These are phyloP conservation scores for Jimgerdemannia flammicorona DNA, from an alignment of 192 early-diverging fungal genomes.

Conservation along the genomic window DNA sequence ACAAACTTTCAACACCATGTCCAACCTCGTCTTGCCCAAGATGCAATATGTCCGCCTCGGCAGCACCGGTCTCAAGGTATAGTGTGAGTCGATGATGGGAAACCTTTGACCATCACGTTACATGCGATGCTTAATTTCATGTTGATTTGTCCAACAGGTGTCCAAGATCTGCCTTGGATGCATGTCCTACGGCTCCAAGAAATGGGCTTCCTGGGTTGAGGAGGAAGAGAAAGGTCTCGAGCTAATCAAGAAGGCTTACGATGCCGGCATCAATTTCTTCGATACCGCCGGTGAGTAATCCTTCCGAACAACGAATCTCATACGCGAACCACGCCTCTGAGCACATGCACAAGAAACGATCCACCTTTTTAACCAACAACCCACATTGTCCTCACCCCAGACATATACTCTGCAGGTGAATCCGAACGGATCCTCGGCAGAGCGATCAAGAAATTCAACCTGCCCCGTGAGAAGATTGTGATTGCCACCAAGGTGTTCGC, in stretches of 20 bases:
- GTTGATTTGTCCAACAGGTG: conserved; percentile 8
- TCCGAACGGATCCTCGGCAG: conserved; percentile 32
- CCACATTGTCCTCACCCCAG: conserved; percentile 29
- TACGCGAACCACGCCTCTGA: too few relatives aligned
- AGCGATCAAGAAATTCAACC: conserved; percentile 34
- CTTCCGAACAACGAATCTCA: conserved; percentile 7
- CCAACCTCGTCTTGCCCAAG: background rate
- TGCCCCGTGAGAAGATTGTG: conserved; percentile 62
- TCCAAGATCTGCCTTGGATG: conserved; percentile 43
- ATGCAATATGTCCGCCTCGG: conserved; percentile 79
- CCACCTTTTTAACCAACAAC: background rate
- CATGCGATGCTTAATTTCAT: background rate
- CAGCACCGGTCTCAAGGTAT: conserved; percentile 67
- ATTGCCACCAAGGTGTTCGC: conserved; percentile 69
- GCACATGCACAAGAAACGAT: too few relatives aligned
- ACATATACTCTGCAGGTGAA: conserved; percentile 35
- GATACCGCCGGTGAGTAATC: conserved; percentile 42
- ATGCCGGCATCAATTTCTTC: conserved; percentile 79
- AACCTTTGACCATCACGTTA: too few relatives aligned
- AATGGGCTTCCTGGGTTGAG: conserved; percentile 39
- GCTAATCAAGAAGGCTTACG: conserved; percentile 52
- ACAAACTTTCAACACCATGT: background rate
- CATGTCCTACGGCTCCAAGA: conserved; percentile 38
- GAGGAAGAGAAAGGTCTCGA: conserved; percentile 35
- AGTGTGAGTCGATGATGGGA: background rate